A percentile compares a stretch with the other conserved stretches of the same genome.
Conservation (phyloP, 225 moss, liverwort and hornwort genomes). For the Pleurozium schreberi region DNA sequence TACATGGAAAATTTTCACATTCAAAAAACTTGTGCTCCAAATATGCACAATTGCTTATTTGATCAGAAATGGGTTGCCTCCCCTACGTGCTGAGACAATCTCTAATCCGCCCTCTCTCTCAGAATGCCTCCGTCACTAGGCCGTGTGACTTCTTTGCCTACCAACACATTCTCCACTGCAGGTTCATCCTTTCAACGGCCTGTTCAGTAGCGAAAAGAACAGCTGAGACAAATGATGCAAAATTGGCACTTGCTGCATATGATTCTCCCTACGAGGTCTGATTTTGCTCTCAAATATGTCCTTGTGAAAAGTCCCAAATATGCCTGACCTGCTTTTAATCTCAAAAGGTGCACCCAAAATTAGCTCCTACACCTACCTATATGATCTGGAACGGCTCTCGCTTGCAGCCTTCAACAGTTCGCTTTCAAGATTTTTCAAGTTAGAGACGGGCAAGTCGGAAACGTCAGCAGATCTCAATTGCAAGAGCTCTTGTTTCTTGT, state of each 20-base stretch:
- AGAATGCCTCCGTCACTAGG: background rate
- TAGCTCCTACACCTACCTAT: background rate
- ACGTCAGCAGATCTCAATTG: background rate
- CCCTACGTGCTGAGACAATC: background rate
- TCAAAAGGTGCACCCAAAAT: background rate
- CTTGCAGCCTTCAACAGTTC: background rate
- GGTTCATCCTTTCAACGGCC: background rate
- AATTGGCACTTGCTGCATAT: background rate
- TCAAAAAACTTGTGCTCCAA: too few species aligned
- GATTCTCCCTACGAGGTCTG: background rate
- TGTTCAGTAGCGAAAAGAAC: background rate
- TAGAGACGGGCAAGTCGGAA: background rate
- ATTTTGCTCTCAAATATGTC: background rate
- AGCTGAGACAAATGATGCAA: background rate
- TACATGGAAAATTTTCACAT: too few species aligned
- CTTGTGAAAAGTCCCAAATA: background rate
- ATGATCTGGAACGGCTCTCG: background rate
- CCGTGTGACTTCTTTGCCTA: background rate
- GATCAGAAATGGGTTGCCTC: too few species aligned
- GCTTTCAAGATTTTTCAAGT: constrained; percentile 1
- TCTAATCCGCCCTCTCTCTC: background rate
- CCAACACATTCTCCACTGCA: background rate
- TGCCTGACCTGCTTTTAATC: background rate
- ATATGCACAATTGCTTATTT: too few species aligned
- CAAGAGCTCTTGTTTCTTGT: constrained; percentile 30